These are phyloP conservation scores for Alternaria gaisen DNA, from an alignment of 2,329 filamentous ascomycete species.

Conservation along the genomic window DNA sequence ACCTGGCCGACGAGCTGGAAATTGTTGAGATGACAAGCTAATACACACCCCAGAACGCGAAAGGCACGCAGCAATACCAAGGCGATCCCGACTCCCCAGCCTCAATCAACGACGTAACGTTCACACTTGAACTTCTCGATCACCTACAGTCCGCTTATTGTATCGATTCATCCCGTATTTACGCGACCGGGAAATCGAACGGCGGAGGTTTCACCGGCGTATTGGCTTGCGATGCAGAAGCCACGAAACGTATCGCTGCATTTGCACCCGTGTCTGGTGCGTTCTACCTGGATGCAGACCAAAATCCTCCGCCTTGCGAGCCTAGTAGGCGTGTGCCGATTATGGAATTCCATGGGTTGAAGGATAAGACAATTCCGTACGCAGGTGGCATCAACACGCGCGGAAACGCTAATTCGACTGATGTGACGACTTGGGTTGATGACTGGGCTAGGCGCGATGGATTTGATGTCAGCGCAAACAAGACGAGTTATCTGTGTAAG, in stretches of 20 bases:
- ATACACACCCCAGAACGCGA: constrained; percentile 15
- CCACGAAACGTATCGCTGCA: constrained; percentile 57
- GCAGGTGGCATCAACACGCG: constrained; percentile 43
- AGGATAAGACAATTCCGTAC: constrained; percentile 55
- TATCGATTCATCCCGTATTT: constrained; percentile 57
- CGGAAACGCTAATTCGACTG: constrained; percentile 28
- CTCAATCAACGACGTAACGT: constrained; percentile 55
- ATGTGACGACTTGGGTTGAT: constrained; percentile 43
- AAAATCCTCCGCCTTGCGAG: constrained; percentile 39
- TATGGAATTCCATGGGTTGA: constrained; percentile 56
- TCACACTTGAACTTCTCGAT: constrained; percentile 55
- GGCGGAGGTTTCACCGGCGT: constrained; percentile 62
- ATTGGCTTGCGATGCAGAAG: constrained; percentile 57
- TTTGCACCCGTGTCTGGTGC: constrained; percentile 61
- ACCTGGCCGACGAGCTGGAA: background rate
- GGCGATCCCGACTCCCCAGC: constrained; percentile 53
- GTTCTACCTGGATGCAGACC: constrained; percentile 50
- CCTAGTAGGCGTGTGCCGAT: constrained; percentile 49
- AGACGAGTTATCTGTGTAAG: constrained; percentile 40
- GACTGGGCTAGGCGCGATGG: constrained; percentile 52
- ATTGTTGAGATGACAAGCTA: background rate
- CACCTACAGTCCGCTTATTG: constrained; percentile 55
- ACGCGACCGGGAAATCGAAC: constrained; percentile 63
- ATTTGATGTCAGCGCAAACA: constrained; percentile 35
- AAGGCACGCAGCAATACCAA: constrained; percentile 50